Evolutionary conservation across 177 flowering plant genomes (phyloP).

Genomic region (Tripterygium wilfordii): DNA sequence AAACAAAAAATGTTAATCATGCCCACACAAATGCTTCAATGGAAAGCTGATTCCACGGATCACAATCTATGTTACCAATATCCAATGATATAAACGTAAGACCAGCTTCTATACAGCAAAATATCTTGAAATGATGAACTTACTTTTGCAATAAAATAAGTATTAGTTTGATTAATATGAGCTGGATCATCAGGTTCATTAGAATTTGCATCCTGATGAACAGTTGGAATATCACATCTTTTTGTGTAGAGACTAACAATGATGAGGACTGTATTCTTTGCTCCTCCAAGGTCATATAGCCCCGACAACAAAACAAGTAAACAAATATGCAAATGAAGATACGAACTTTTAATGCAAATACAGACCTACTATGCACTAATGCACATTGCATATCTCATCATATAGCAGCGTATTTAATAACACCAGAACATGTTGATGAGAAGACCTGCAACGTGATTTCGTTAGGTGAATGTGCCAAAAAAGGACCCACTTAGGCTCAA

Average conservation of each 20-base stretch:
- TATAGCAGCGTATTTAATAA: too few relatives aligned
- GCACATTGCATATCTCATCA: too few relatives aligned
- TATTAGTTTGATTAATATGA: conserved; percentile 11
- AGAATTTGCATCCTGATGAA: conserved; percentile 15
- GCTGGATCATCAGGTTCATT: conserved; percentile 27
- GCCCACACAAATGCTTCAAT: background rate
- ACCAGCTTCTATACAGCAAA: too few relatives aligned
- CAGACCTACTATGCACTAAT: too few relatives aligned
- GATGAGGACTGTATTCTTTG: conserved; percentile 29
- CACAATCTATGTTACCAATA: background rate
- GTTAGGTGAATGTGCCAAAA: too few relatives aligned
- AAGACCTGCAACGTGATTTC: too few relatives aligned
- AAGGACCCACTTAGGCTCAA: too few relatives aligned
- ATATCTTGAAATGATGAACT: conserved; percentile 2
- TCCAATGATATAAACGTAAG: background rate
- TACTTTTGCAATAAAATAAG: conserved; percentile 61
- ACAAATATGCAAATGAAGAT: too few relatives aligned
- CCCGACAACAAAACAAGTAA: too few relatives aligned
- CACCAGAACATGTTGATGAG: too few relatives aligned
- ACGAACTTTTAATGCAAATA: too few relatives aligned
- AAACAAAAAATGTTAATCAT: background rate
- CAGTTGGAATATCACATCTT: conserved; percentile 24
- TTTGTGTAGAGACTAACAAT: conserved; percentile 12
- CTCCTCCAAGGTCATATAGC: conserved; percentile 59
- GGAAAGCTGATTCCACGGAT: too few relatives aligned